Base-by-base conservation (phyloP, 202 grass and related monocot genomes). In the Zizania palustris region DNA sequence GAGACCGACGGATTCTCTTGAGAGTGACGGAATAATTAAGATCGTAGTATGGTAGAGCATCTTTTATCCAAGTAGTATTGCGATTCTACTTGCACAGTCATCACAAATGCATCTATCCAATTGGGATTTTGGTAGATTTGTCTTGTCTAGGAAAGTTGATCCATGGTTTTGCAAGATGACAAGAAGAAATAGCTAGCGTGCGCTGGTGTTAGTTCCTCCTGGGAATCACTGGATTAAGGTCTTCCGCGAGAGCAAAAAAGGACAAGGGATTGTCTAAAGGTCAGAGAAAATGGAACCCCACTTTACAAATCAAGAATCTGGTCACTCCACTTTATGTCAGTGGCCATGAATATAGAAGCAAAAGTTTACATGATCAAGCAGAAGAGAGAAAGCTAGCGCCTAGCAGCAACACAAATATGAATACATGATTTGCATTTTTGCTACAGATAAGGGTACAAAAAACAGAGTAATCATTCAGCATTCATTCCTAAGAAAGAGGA, bases 391-490 rank as follows among this genome's bases (percentile, higher is more conserved):
- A 2, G 28, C 28, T 28, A 28, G n/a, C n/a, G n/a, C n/a, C n/a
- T n/a, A n/a, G 28, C 28, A 28, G 28, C 59, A 55, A 20, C 59
- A 55, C 18, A 18, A 9, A 0, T 8, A 60, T 33, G 41, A 28
- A 1, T 28, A 0, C 12, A 60, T 33, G 41, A 28, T 28, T 28
- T 28, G 28, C 28, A 28, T 28, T 28, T 28, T 28, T 28, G 28
- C 28, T 71, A 84, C 82, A 84, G n/a, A 11, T 45, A 45, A 40
- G 43, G 2, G 11, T 71, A 46, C 38, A 65, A 65, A 72, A 33
- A 56, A 28, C 39, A 78, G 59, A 59, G 59, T 66, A 19, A 11
- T 4, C 39, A 34, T 11, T 9, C 18, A 21, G 13, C 45, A 84
- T 56, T 7, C 73, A 28, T 28, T 2, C 46, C 4, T 42, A 7